Base-by-base conservation (phyloP, 2,329 filamentous ascomycete species). In the Metarhizium rileyi region DNA sequence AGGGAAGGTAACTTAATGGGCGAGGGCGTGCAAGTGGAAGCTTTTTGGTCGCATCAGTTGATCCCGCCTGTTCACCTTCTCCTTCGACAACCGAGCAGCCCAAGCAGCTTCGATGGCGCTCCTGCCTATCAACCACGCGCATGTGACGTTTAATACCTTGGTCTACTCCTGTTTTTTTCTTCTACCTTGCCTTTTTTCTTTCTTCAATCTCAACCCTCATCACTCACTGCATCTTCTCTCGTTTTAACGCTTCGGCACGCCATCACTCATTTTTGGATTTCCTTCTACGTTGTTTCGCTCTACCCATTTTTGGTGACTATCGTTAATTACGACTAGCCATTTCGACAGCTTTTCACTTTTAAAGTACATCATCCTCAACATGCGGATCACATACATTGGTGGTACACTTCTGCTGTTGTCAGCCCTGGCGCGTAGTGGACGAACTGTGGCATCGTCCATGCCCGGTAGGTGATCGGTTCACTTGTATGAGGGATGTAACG, bases 231-330 rank as follows among this genome's bases (percentile, higher is more conserved):
- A 55, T 48, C 41, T 48, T 52, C 57, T 52, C 51, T 50, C 47
- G 36, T 55, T 59, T 46, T 51, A 44, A 49, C 35, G 50, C 46
- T 53, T 58, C 54, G 57, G 53, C 60, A 52, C 49, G 47, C 48
- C 36, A 55, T 57, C 54, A 54, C 55, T 56, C 62, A 46, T 61
- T 63, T 63, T 68, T 66, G 62, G 63, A 63, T 58, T 56, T 48
- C 52, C 35, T 41, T 49, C 16, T 41, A 20, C 23, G 12, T 5
- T 28, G 44, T 26, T 44, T 52, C 51, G 20, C 51, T 48, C 46
- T 49, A 54, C 50, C 56, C 40, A 53, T 57, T 50, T 61, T 63
- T 62, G 62, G 61, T 59, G 56, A 57, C 58, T 55, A 63, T 62
- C 61, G 58, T 63, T 63, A 61, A 59, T 52, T 50, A 56, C 56